A percentile compares a stretch with the other conserved stretches of the same genome.
Conservation (phyloP, 345 rosid species). For the Rubroshorea leprosula region DNA sequence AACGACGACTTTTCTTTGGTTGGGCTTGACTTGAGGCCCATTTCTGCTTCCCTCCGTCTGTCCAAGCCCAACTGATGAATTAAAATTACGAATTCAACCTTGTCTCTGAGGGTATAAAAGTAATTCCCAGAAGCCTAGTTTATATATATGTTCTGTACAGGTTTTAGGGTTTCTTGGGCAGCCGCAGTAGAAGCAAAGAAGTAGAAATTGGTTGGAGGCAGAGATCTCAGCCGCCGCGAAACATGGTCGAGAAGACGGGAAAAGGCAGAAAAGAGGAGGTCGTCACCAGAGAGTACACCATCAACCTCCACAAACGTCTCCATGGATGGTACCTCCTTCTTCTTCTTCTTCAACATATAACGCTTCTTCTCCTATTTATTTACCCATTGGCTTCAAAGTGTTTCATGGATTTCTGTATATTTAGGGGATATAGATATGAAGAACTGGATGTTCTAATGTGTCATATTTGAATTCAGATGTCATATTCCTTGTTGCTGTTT, state of each 20-base stretch:
- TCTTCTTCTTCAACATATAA: neutral
- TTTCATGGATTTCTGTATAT: neutral
- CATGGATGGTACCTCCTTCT: constrained; percentile 47
- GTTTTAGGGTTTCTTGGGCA: constrained; percentile 20
- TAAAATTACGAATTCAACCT: too few species aligned
- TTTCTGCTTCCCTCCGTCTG: too few species aligned
- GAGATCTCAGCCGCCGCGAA: neutral
- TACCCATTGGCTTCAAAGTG: neutral
- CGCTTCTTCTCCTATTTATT: neutral
- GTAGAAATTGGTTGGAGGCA: neutral
- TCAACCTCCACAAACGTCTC: constrained; percentile 63
- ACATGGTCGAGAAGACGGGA: constrained; percentile 47
- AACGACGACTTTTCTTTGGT: too few species aligned
- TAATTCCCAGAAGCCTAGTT: neutral
- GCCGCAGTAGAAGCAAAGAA: constrained; percentile 7
- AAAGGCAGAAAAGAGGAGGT: constrained; percentile 60
- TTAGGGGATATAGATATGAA: neutral
- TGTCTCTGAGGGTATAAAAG: neutral
- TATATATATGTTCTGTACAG: neutral
- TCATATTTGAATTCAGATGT: too few species aligned
- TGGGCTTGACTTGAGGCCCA: neutral
- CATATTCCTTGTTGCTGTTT: too few species aligned
- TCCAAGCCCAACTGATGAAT: too few species aligned
- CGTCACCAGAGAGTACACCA: constrained; percentile 62
- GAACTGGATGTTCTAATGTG: neutral